Evolutionary conservation across 2,329 filamentous ascomycete genomes (phyloP), one percentile per base, ranked within the genome.

Genomic region (Nemania abortiva): DNA sequence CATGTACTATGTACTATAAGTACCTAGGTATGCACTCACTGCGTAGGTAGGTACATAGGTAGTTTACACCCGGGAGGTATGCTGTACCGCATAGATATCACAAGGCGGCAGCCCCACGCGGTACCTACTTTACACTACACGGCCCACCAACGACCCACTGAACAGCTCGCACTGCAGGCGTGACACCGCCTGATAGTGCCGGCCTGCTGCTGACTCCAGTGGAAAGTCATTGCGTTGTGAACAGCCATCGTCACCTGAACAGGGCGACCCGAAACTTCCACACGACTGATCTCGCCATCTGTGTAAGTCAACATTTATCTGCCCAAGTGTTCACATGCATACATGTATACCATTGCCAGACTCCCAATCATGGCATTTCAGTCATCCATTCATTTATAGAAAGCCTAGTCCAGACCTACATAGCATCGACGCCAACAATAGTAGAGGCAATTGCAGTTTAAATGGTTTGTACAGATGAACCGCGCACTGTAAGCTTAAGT

Each of bases 191-290:
- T 29, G 15, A 5, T 11, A 50, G 24, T 50, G 24, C 15, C 47
- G 18, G 24, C 7, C 52, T 54, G 52, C 52, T 34, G 27, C 3
- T 54, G 27, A 34, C 47, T 50, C 27, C 22, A 54, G 31, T 54
- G 22, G 52, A 58, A 54, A 66, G 67, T 69, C 67, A 69, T n/a
- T 67, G 64, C 34, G 67, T 53, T 55, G 34, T 47, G 15, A 56
- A 52, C 15, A 55, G 57, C 52, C 29, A 39, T 65, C 52, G 57
- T 66, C 63, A 62, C 58, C 66, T 50, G 53, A 27, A 37, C 65
- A 15, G 15, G 22, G 42, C 54, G 55, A 57, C 39, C 39, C 34
- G 49, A 49, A 61, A 55, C 13, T 45, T 47, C 37, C 60, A 57
- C 42, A 45, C 53, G 60, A 57, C 65, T 34, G 52, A 64, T 62